Base-by-base conservation (phyloP, 805 yeast genomes). In the Kluyveromyces dobzhanskii region DNA sequence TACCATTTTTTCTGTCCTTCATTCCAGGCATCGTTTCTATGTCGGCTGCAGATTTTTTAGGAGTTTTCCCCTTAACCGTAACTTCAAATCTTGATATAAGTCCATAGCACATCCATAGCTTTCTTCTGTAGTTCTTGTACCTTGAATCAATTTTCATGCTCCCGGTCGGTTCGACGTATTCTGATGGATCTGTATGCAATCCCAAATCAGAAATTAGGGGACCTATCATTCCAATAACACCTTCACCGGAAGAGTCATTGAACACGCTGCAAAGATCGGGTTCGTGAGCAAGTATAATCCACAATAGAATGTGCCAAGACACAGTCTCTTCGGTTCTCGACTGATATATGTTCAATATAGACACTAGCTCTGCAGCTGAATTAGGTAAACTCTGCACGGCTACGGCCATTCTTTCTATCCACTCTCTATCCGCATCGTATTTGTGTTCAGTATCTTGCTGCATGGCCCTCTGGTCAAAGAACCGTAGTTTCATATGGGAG, bases 121-220 rank as follows among this genome's bases (percentile, higher is more conserved):
- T 29, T 29, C 32, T 36, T 34, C 47, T 41, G 14, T 30, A 30
- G 8, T 39, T 36, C 17, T 25, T 31, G 16, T 19, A 27, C 17
- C 30, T 30, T 8, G 29, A 25, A 24, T 31, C 33, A 17, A 19
- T 16, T 16, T 44, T 42, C 18, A 42, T 29, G 12, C 37, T 19
- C 17, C 47, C 48, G 23, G 38, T 37, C 12, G 51, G 41, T 34
- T 53, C 51, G 5, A 53, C 52, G 28, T 48, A 53, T 24, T 55
- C 57, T n/a, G 48, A 42, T 11, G 61, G 59, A 36, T 56, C 61
- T 21, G 57, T 46, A 39, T 55, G 57, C 13, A 57, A 37, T 10
- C 62, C 64, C 25, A 57, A 53, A 3, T 59, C 51, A n/a, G 49
- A 45, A 3, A 60, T 51, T 21, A 57, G 33, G 50, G 55, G 49